A percentile compares a stretch with the other conserved stretches of the same genome.
Conservation (phyloP, 257 asterid genomes). For the Ilex asprella region DNA sequence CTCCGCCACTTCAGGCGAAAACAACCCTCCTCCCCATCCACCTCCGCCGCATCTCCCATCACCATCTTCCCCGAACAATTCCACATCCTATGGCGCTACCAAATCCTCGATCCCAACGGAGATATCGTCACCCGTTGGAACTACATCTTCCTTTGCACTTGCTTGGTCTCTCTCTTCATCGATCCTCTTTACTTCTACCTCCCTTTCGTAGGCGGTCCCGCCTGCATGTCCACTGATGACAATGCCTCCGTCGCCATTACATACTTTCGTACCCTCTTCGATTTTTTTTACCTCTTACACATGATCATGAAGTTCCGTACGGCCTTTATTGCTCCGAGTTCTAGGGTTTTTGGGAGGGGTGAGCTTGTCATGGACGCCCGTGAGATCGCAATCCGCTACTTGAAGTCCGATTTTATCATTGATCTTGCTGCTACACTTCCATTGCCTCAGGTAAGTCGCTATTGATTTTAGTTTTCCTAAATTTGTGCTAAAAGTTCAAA, state of each 20-base stretch:
- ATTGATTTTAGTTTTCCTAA: no score
- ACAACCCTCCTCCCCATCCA: slow-evolving; percentile 21
- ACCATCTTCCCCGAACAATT: slow-evolving; percentile 55
- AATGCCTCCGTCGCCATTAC: slow-evolving; percentile 46
- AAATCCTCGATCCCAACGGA: slow-evolving; percentile 85
- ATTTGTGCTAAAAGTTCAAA: no score
- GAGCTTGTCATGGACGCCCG: slow-evolving; percentile 82
- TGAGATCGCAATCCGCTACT: slow-evolving; percentile 58
- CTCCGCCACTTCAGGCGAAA: slow-evolving; percentile 66
- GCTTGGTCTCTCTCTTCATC: slow-evolving; percentile 69
- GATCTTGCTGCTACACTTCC: slow-evolving; percentile 83
- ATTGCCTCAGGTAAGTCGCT: slow-evolving; percentile 58
- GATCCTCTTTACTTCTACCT: slow-evolving; percentile 84
- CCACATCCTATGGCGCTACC: slow-evolving; percentile 59
- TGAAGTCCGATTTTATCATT: slow-evolving; percentile 57
- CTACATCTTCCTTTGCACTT: slow-evolving; percentile 62
- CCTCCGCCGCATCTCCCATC: background rate
- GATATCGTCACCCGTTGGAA: slow-evolving; percentile 83
- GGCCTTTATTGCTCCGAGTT: slow-evolving; percentile 83
- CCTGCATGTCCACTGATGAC: slow-evolving; percentile 64
- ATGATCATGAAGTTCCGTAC: slow-evolving; percentile 77
- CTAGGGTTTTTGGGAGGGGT: slow-evolving; percentile 89
- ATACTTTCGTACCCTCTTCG: slow-evolving; percentile 46
- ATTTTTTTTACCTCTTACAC: slow-evolving; percentile 65
- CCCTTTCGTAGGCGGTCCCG: slow-evolving; percentile 50